Base-by-base conservation (phyloP, 176 grass and related monocot species). In the Canna indica region DNA sequence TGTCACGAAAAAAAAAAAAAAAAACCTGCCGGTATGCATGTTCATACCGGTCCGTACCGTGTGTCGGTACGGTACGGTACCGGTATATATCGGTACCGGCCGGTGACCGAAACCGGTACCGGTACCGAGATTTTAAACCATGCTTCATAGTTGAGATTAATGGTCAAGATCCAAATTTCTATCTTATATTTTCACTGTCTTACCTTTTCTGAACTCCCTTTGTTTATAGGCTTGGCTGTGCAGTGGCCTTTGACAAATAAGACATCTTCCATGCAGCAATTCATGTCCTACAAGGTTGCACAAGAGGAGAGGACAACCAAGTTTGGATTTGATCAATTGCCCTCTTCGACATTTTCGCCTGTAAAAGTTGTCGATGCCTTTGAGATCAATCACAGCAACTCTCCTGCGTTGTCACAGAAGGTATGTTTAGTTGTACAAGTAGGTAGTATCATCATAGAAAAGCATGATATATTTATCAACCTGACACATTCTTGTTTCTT, bases 241-340 rank as follows among this genome's bases (percentile, higher is more conserved):
- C 59, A 62, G 26, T 62, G 59, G 29, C 59, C 59, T 16, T 62
- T 28, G 4, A 32, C 10, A 32, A 62, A 32, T 3, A 62, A 62
- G 27, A 22, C 14, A 32, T 32, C 59, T 62, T 33, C 59, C 14
- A 32, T 62, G 59, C 59, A 62, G 59, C 59, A 30, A 32, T 62
- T 32, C 59, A 17, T 62, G 27, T 32, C 29, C 28, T 18, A 14
- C 13, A 62, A 62, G 59, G 29, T 5, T 32, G 14, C 57, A 61
- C 10, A 74, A 44, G 72, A 45, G 25, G 72, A 74, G 22, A 61
- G 36, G 5, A 36, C 35, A 47, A 46, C 60, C 6, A 74, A 11
- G 35, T 53, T 13, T 29, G 22, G 29, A 13, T 39, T 61, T 36
- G 17, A 29, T 45, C 25, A 13, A 46, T 8, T 33, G 9, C 34